Conservation (phyloP, 129 eudicot species). For the Artemisia annua region DNA sequence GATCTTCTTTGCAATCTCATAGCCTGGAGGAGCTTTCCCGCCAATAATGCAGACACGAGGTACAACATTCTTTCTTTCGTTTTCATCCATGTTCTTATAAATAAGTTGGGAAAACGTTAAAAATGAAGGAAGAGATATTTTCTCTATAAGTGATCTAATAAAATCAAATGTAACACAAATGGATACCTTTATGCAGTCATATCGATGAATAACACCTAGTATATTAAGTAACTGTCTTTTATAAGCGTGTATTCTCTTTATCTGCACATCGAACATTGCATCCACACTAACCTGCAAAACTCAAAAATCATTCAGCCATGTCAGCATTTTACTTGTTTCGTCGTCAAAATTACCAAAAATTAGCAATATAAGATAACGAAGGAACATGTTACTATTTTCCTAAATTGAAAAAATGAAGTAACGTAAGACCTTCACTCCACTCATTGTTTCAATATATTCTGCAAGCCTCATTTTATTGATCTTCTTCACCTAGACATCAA, state of each 20-base stretch:
- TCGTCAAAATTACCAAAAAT: background rate
- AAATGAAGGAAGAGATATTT: background rate
- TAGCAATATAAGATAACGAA: background rate
- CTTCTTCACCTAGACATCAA: slow-evolving; percentile 50
- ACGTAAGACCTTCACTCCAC: slow-evolving; percentile 46
- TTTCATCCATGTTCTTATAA: slow-evolving; percentile 46
- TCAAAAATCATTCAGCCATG: background rate
- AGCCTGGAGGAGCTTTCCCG: slow-evolving; percentile 70
- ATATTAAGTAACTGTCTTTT: slow-evolving; percentile 58
- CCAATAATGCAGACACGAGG: slow-evolving; percentile 64
- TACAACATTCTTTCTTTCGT: slow-evolving; percentile 44
- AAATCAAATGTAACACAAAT: slow-evolving; percentile 4
- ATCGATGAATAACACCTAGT: slow-evolving; percentile 56
- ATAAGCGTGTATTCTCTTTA: slow-evolving; percentile 59
- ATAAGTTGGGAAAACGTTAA: background rate
- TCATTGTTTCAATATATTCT: slow-evolving; percentile 57
- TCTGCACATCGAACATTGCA: slow-evolving; percentile 65
- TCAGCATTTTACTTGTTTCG: background rate
- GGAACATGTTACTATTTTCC: background rate
- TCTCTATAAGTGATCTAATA: background rate
- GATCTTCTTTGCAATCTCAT: slow-evolving; percentile 60
- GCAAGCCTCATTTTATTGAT: slow-evolving; percentile 58
- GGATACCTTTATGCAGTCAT: slow-evolving; percentile 64
- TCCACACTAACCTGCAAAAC: slow-evolving; percentile 56
- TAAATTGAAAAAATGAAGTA: background rate